Evolutionary conservation across 768 basidiomycete species (phyloP), one percentile per base, ranked within the genome.

Genomic region (Collybia sordida): DNA sequence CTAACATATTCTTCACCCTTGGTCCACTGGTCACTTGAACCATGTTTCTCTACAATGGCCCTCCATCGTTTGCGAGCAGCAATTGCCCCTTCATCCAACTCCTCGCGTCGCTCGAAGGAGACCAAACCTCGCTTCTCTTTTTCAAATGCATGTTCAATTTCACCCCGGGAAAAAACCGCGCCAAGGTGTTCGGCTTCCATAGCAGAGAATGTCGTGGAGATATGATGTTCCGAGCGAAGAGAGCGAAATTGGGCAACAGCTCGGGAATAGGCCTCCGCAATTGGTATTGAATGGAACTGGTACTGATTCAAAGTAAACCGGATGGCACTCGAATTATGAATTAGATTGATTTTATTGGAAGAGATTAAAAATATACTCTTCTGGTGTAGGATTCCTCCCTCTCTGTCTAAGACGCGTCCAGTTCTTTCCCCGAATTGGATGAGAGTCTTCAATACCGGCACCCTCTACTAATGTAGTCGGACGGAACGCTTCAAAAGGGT

Each of bases 401-500:
- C 90, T 75, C 68, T 98, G 94, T 54, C 82, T 70, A 53, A 99
- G 67, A 56, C 88, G 73, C 47, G 77, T 85, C 97, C 97, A 99
- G 18, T 72, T 69, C 42, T 61, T 56, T 0, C 88, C 93, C 27
- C 62, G 67, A 2, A 88, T 61, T 14, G 77, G 75, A 59, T 87
- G 81, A 37, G 79, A 72, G 17, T 75, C 70, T 60, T 79, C 75
- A 43, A 90, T 73, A 15, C 64, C 65, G 17, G 73, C 82, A 14
- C 75, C 77, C 69, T 99, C 97, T 0, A 90, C 81, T 45, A 99
- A 65, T 9, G 80, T 84, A 7, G 76, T 74, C 1, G 93, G 84
- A 37, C 95, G 78, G 68, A 95, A 90, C 1, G 93, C 88, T 71
- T 99, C 95, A 62, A 97, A 97, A 6, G 97, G 94, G 65, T 97